Conservation (phyloP, 768 basidiomycete genomes). For the Termitomyces heimii region DNA sequence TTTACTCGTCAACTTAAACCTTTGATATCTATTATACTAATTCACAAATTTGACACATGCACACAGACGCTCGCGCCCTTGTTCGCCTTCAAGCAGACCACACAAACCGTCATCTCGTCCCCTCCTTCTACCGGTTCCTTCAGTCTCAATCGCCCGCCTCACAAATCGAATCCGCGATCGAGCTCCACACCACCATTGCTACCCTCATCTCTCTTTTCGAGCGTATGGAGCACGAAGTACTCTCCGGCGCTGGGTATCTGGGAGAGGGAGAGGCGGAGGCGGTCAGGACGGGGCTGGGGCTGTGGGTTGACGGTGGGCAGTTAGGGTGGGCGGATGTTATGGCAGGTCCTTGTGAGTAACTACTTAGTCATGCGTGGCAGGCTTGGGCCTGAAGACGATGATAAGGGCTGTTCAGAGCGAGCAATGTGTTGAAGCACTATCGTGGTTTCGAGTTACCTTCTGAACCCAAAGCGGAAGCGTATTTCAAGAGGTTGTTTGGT, state of each 20-base stretch:
- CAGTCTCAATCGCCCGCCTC: constrained; percentile 57
- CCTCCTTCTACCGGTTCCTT: constrained; percentile 69
- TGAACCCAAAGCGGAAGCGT: constrained; percentile 43
- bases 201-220: constrained; percentile 49
- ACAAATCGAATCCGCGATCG: constrained; percentile 45
- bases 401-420: constrained; percentile 66
- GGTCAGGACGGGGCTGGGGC: constrained; percentile 37
- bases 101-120: constrained; percentile 56
- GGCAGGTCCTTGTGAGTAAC: constrained; percentile 58
- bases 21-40: too few species aligned
- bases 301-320: constrained; percentile 54
- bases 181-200: constrained; percentile 48
- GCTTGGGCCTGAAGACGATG: not conserved
- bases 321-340: constrained; percentile 63
- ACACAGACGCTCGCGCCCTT: constrained; percentile 58
- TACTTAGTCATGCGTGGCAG: not conserved
- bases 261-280: constrained; percentile 36
- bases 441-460: constrained; percentile 56
- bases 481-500: constrained; percentile 45
- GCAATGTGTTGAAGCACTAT: constrained; percentile 58
- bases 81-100: constrained; percentile 66
- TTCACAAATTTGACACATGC: too few species aligned
- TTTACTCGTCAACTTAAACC: too few species aligned
- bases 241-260: constrained; percentile 28
- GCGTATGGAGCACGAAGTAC: constrained; percentile 43